Percentiles rank a stretch among this genome's conserved stretches.
phyloP scores from a whole-genome alignment of 1,284 basidiomycete species.

The Leccinum griseonigrum region DNA sequence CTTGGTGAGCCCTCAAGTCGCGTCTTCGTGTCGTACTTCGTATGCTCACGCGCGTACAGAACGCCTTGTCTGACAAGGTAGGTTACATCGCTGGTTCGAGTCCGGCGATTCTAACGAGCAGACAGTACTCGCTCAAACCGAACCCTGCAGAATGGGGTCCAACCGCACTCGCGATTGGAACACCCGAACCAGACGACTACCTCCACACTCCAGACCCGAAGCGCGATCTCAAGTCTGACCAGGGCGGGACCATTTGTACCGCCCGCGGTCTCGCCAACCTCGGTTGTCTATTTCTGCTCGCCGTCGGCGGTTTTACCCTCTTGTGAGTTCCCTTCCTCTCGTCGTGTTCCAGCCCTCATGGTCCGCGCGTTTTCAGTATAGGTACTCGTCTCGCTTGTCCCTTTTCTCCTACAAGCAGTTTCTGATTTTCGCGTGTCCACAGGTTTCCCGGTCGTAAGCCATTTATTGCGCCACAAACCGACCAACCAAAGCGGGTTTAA shows the following conservation, averaged over 20 bases:
- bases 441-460: conserved; percentile 37
- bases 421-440: background rate
- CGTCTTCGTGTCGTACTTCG: background rate
- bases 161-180: conserved; percentile 22
- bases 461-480: conserved; percentile 37
- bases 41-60: conserved; percentile 18
- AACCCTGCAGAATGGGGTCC: conserved; percentile 34
- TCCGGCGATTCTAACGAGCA: background rate
- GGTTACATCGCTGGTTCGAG: background rate
- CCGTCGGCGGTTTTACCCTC: conserved; percentile 32
- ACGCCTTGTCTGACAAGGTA: conserved; percentile 30
- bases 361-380: conserved; percentile 16
- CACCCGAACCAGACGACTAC: conserved; percentile 31
- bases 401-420: background rate
- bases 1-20: conserved; percentile 16
- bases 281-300: conserved; percentile 44
- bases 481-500: conserved; percentile 45
- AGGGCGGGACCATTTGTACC: conserved; percentile 41
- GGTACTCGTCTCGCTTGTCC: conserved; percentile 12
- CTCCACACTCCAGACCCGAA: conserved; percentile 34
- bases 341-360: background rate
- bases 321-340: conserved; percentile 28
- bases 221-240: conserved; percentile 34
- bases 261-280: conserved; percentile 43
- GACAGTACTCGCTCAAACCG: conserved; percentile 30